phyloP scores from a whole-genome alignment of 805 yeast genomes.

The Pichia rugopelliculosa region DNA sequence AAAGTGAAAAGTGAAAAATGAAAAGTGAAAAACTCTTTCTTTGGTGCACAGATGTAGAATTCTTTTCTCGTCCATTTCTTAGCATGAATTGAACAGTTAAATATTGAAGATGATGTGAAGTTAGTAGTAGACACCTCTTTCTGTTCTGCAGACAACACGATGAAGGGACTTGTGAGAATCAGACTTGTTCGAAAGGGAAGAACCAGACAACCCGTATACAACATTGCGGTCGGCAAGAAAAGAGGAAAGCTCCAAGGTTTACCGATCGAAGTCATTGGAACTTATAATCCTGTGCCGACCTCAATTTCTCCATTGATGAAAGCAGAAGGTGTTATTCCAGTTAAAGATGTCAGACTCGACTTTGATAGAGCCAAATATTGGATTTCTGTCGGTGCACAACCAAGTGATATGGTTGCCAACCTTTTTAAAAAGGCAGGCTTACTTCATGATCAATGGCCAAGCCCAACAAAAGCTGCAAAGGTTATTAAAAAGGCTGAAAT shows the following conservation, averaged over 20 bases:
- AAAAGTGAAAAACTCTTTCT: background rate
- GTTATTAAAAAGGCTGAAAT: conserved; percentile 17
- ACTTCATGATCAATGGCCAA: conserved; percentile 52
- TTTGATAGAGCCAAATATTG: conserved; percentile 89
- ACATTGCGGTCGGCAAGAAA: conserved; percentile 80
- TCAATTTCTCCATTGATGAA: conserved; percentile 58
- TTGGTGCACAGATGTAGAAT: conserved; percentile 4
- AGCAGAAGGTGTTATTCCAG: conserved; percentile 47
- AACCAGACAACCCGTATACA: conserved; percentile 77
- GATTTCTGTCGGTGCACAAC: conserved; percentile 97
- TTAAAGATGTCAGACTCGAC: conserved; percentile 77
- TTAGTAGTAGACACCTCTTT: background rate
- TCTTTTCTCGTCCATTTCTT: background rate
- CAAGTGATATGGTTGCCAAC: conserved; percentile 71
- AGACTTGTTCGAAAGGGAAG: conserved; percentile 92
- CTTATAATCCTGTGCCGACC: conserved; percentile 78
- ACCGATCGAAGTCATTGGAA: conserved; percentile 93
- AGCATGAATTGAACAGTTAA: background rate
- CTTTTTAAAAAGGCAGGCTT: conserved; percentile 75
- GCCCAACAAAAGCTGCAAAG: conserved; percentile 30
- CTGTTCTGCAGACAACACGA: conserved; percentile 14
- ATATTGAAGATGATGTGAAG: background rate
- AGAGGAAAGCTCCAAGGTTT: conserved; percentile 73
- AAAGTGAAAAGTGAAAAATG: too few relatives aligned
- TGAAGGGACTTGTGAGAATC: conserved; percentile 75